These are phyloP conservation scores for Lodderomyces pseudojiufengensis DNA, from an alignment of 1,139 yeast species.

Conservation along the genomic window DNA sequence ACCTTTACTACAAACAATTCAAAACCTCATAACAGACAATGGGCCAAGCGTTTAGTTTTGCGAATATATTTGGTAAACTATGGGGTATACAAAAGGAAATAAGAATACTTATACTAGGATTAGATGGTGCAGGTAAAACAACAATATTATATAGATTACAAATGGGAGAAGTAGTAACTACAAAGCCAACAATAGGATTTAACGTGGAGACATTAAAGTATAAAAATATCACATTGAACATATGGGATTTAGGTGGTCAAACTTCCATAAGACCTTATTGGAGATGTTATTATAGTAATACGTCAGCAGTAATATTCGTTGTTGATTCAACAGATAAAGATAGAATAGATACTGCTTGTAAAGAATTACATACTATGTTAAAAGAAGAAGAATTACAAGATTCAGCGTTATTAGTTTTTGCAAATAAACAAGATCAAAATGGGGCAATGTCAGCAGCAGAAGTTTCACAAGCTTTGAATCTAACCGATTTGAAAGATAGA, in stretches of 20 bases:
- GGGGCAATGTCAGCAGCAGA: slow-evolving; percentile 95
- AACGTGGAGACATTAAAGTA: slow-evolving; percentile 92
- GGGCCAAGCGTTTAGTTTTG: slow-evolving; percentile 81
- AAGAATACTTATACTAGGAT: slow-evolving; percentile 84
- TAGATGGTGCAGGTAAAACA: slow-evolving; percentile 98
- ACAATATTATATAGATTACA: slow-evolving; percentile 89
- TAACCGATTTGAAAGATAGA: slow-evolving; percentile 88
- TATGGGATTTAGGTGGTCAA: slow-evolving; percentile 95
- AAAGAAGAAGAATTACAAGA: slow-evolving; percentile 89
- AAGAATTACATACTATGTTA: slow-evolving; percentile 88
- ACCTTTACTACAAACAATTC: not conserved
- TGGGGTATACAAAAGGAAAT: slow-evolving; percentile 93
- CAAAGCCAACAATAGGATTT: slow-evolving; percentile 95
- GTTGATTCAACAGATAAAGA: slow-evolving; percentile 97
- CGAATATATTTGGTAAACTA: slow-evolving; percentile 71
- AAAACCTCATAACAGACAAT: slow-evolving; percentile 23
- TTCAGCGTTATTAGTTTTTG: slow-evolving; percentile 88
- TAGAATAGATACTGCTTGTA: slow-evolving; percentile 81
- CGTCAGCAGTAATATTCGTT: slow-evolving; percentile 94
- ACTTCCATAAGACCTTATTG: slow-evolving; percentile 96
- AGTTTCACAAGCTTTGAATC: slow-evolving; percentile 79
- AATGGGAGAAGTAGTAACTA: slow-evolving; percentile 89
- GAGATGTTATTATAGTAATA: slow-evolving; percentile 95
- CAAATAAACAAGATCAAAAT: slow-evolving; percentile 95
- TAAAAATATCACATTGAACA: slow-evolving; percentile 83